These are phyloP conservation scores for Eragrostis curvula DNA, from an alignment of 176 grass and related monocot species.

Conservation along the genomic window DNA sequence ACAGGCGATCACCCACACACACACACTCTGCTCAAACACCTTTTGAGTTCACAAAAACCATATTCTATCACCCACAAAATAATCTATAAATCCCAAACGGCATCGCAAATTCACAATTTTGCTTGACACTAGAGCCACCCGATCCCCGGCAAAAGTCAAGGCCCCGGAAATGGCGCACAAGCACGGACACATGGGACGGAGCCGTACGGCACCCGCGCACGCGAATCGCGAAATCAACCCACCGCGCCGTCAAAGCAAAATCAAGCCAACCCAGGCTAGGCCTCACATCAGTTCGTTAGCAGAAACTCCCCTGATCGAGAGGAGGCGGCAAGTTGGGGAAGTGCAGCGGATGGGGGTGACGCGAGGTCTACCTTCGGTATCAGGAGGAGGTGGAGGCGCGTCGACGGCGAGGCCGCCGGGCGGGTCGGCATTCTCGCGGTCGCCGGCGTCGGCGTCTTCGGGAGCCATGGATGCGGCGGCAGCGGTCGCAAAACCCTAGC, in stretches of 20 bases:
- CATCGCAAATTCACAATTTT: neutral
- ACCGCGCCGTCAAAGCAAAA: slow-evolving; percentile 3
- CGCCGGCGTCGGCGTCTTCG: slow-evolving; percentile 38
- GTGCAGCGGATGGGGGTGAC: neutral
- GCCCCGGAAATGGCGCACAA: neutral
- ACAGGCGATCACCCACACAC: neutral
- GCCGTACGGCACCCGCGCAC: neutral
- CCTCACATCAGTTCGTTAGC: neutral
- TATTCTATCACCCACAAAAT: neutral
- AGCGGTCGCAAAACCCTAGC: slow-evolving; percentile 46
- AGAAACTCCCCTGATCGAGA: neutral
- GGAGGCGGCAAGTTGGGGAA: neutral
- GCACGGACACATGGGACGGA: neutral
- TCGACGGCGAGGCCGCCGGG: slow-evolving; percentile 56
- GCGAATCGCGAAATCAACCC: neutral
- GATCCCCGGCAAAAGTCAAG: neutral
- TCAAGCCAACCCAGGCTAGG: neutral
- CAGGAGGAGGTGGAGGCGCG: slow-evolving; percentile 51
- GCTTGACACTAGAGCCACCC: neutral
- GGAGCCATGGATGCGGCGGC: slow-evolving; percentile 40
- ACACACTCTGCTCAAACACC: neutral
- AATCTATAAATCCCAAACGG: neutral
- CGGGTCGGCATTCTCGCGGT: slow-evolving; percentile 60
- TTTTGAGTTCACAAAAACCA: neutral
- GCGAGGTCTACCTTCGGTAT: slow-evolving; percentile 53